Evolutionary conservation across 208 protist species (phyloP), one percentile per base, ranked within the genome.

Genomic region (Trypanosoma brucei): DNA sequence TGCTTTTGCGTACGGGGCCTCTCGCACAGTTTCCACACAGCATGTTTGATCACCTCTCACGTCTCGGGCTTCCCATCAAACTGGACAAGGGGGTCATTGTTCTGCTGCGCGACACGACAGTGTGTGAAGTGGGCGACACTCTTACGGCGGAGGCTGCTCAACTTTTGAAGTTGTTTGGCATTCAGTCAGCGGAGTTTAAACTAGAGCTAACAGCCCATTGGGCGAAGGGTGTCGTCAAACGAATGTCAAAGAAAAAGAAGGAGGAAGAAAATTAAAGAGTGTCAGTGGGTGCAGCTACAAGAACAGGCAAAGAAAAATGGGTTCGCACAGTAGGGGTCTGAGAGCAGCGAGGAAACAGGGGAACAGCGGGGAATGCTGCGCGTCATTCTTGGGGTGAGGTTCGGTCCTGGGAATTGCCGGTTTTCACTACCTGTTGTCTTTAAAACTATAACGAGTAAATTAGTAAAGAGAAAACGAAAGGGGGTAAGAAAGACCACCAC

Each of bases 41-140:
- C 71, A 95, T 97, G 88, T 96, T 97, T 40, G 81, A 94, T 48
- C 83, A 96, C 65, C 76, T 98, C 3, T 75, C 92, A 42, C 83
- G 86, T 66, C 82, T 98, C 0, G 95, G 95, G 1, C 84, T 98
- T 2, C 85, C 87, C 30, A 94, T 96, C 33, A 84, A 87, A 63
- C 76, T 97, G 11, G 93, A 96, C 57, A 88, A 88, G 51, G 92
- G 92, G 13, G 83, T 84, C n/a, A 90, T 98, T 75, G 75, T 83
- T 46, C 83, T 97, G n/a, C 64, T 89, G 50, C 71, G 91, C 58
- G 92, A 97, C 60, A 93, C 81, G 52, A 86, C 74, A 5, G 87
- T 98, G n/a, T 97, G 92, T 68, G 80, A 89, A 62, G 74, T 79
- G 22, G 89, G 89, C 48, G 87, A 97, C 58, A 83, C 76, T 33